Conservation (phyloP, 2,329 filamentous ascomycete species). For the Fusarium tricinctum region DNA sequence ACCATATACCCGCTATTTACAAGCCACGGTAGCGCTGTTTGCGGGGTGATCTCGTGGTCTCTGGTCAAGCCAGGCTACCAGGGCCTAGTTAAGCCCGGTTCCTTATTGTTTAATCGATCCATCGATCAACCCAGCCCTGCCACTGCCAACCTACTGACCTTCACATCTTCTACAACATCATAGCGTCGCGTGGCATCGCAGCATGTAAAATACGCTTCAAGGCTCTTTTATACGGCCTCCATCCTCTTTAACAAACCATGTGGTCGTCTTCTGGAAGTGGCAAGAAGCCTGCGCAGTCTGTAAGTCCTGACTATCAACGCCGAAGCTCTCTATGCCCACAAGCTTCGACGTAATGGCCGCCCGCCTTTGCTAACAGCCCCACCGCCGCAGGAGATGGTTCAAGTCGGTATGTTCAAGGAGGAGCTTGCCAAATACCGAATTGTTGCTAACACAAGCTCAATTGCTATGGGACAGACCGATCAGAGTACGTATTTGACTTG, state of each 20-base stretch:
- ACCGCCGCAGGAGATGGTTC: conserved; percentile 91
- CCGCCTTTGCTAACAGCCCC: conserved; percentile 55
- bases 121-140: conserved; percentile 16
- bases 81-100: conserved; percentile 30
- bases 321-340: conserved; percentile 38
- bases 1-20: conserved; percentile 31
- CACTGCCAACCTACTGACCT: conserved; percentile 29
- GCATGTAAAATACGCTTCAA: conserved; percentile 51
- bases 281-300: conserved; percentile 81
- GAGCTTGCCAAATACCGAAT: conserved; percentile 27
- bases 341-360: conserved; percentile 46
- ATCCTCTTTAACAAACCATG: conserved; percentile 60
- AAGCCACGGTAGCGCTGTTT: conserved; percentile 36
- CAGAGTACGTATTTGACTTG: conserved; percentile 66
- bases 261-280: conserved; percentile 75
- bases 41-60: conserved; percentile 41
- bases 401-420: conserved; percentile 81
- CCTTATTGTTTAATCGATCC: conserved; percentile 34
- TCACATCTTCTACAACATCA: conserved; percentile 44
- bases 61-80: conserved; percentile 16
- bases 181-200: conserved; percentile 48
- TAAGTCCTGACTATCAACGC: conserved; percentile 58
- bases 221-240: conserved; percentile 47
- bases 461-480: conserved; percentile 64
- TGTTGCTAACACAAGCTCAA: conserved; percentile 49